phyloP scores from a whole-genome alignment of 768 basidiomycete genomes.

The Russula sp. region DNA sequence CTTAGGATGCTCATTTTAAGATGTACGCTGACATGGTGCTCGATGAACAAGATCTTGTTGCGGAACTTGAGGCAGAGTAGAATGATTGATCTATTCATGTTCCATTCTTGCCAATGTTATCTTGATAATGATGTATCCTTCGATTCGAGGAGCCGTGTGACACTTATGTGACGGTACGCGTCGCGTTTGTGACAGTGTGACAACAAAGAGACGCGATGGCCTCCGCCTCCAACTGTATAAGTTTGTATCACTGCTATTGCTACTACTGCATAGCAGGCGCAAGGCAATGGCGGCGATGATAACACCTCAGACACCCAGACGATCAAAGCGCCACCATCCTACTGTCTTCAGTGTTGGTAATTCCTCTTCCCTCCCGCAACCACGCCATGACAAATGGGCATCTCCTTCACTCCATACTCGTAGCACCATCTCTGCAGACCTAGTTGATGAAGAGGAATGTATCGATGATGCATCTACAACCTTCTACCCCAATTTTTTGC shows the following conservation, averaged over 20 bases:
- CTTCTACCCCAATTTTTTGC: slow-evolving; percentile 14
- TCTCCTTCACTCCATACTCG: slow-evolving; percentile 15
- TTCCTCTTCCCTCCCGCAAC: background rate
- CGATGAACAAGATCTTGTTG: slow-evolving; percentile 3
- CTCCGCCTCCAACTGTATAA: no score
- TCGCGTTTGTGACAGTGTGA: no score
- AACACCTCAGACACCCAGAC: slow-evolving; percentile 17
- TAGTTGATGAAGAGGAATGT: slow-evolving; percentile 18
- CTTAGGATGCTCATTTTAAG: background rate
- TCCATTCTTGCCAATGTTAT: background rate
- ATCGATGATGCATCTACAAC: background rate
- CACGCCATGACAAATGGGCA: slow-evolving; percentile 11
- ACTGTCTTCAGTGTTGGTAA: background rate
- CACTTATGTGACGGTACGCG: background rate
- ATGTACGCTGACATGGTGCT: slow-evolving; percentile 17
- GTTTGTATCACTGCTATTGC: no score
- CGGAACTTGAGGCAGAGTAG: slow-evolving; percentile 7
- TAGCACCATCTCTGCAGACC: slow-evolving; percentile 13
- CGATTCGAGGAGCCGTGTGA: no score
- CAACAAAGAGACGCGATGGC: no score
- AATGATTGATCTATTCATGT: background rate
- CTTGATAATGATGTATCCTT: no score
- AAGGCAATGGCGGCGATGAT: background rate
- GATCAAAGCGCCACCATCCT: slow-evolving; percentile 20
- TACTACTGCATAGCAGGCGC: background rate